phyloP scores from a whole-genome alignment of 2,329 filamentous ascomycete genomes.

The Pyrenophora graminea region DNA sequence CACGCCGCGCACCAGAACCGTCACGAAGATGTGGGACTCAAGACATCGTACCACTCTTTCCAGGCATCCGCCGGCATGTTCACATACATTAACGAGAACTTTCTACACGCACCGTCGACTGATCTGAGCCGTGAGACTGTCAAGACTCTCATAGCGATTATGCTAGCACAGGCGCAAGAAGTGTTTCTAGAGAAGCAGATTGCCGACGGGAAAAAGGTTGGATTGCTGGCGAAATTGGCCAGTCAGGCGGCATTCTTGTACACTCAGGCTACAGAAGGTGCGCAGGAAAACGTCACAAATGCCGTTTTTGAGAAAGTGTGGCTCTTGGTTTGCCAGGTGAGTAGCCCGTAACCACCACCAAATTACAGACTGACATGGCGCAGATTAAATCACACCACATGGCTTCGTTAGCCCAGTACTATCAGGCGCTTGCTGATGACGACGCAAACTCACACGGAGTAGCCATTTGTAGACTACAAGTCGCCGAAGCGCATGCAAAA shows the following conservation, averaged over 20 bases:
- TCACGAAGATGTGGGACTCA: slow-evolving; percentile 88
- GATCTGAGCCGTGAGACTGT: slow-evolving; percentile 94
- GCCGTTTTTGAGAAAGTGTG: slow-evolving; percentile 94
- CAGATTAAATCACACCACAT: slow-evolving; percentile 79
- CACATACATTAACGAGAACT: slow-evolving; percentile 99
- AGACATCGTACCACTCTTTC: slow-evolving; percentile 97
- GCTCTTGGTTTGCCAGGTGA: slow-evolving; percentile 78
- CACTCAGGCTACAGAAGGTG: slow-evolving; percentile 81
- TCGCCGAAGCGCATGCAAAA: slow-evolving; percentile 76
- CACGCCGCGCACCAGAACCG: slow-evolving; percentile 93
- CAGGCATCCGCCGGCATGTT: slow-evolving; percentile 99
- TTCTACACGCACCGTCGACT: slow-evolving; percentile 94
- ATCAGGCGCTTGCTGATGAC: slow-evolving; percentile 87
- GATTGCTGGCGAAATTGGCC: slow-evolving; percentile 87
- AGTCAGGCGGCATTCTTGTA: slow-evolving; percentile 90
- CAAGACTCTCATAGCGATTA: slow-evolving; percentile 89
- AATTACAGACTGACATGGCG: slow-evolving; percentile 33
- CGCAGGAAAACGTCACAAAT: slow-evolving; percentile 89
- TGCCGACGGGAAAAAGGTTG: slow-evolving; percentile 88
- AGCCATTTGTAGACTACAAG: slow-evolving; percentile 79
- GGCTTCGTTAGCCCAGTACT: slow-evolving; percentile 87
- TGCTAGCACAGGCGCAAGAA: slow-evolving; percentile 94
- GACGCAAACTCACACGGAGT: slow-evolving; percentile 86
- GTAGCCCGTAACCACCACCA: slow-evolving; percentile 21
- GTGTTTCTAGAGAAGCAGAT: slow-evolving; percentile 97